These are phyloP conservation scores for Metschnikowia lachancei DNA, from an alignment of 805 yeast genomes.

Conservation along the genomic window DNA sequence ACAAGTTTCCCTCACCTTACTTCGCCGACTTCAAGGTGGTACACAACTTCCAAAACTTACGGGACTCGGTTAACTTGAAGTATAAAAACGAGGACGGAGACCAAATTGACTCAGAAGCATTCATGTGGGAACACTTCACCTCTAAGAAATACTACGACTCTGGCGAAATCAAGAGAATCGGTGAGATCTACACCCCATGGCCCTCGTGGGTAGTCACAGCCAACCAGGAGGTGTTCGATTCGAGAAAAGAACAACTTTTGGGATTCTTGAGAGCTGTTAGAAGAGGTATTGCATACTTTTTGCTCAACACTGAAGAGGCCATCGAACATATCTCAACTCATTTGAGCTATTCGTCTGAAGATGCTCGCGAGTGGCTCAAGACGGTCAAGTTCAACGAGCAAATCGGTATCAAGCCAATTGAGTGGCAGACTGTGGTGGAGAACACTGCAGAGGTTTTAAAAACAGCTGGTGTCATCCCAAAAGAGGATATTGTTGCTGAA, in stretches of 20 bases:
- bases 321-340: slow-evolving; percentile 59
- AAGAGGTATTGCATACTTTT: slow-evolving; percentile 68
- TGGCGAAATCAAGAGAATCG: slow-evolving; percentile 76
- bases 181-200: slow-evolving; percentile 94
- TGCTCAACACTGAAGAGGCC: slow-evolving; percentile 59
- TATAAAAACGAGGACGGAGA: slow-evolving; percentile 32
- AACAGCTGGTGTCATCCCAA: slow-evolving; percentile 59
- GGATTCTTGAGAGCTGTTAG: slow-evolving; percentile 55
- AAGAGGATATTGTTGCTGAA: slow-evolving; percentile 25
- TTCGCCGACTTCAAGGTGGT: slow-evolving; percentile 54
- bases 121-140: slow-evolving; percentile 96
- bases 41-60: slow-evolving; percentile 67
- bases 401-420: slow-evolving; percentile 37
- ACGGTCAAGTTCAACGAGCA: slow-evolving; percentile 63
- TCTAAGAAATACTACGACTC: slow-evolving; percentile 79
- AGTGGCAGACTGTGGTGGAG: slow-evolving; percentile 49
- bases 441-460: slow-evolving; percentile 58
- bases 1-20: slow-evolving; percentile 52
- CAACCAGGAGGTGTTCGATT: slow-evolving; percentile 35
- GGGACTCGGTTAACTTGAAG: slow-evolving; percentile 71
- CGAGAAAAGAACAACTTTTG: slow-evolving; percentile 22
- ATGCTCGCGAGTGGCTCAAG: slow-evolving; percentile 77
- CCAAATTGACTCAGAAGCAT: slow-evolving; percentile 60
- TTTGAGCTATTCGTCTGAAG: slow-evolving; percentile 73
- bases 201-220: slow-evolving; percentile 87